Conservation (phyloP, 2,329 filamentous ascomycete species). For the Botryosphaeria agaves region DNA sequence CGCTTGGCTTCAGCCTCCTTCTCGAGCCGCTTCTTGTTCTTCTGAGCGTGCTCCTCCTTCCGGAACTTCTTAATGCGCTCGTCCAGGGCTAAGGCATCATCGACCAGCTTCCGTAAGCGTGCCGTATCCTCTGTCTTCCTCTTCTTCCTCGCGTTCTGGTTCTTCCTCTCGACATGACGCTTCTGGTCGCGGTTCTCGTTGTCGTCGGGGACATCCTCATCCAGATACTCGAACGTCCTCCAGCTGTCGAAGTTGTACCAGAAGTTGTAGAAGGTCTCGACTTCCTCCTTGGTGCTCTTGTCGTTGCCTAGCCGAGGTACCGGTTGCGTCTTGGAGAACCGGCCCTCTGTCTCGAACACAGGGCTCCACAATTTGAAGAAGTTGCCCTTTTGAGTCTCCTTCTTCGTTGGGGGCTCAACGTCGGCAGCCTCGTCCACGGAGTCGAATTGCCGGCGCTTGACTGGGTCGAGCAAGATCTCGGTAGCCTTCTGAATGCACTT, state of each 20-base stretch:
- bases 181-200: slow-evolving; percentile 99
- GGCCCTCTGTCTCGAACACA: slow-evolving; percentile 79
- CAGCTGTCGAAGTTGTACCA: slow-evolving; percentile 99
- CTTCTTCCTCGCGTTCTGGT: slow-evolving; percentile 94
- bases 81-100: slow-evolving; percentile 68
- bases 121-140: slow-evolving; percentile 97
- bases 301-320: slow-evolving; percentile 76
- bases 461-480: slow-evolving; percentile 80
- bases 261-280: slow-evolving; percentile 97
- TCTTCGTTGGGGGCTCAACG: slow-evolving; percentile 83
- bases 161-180: slow-evolving; percentile 96
- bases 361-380: slow-evolving; percentile 90
- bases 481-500: slow-evolving; percentile 99
- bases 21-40: slow-evolving; percentile 88
- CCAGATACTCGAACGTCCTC: slow-evolving; percentile 93
- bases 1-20: slow-evolving; percentile 85
- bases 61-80: slow-evolving; percentile 97
- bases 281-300: slow-evolving; percentile 71
- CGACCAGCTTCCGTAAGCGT: slow-evolving; percentile 76
- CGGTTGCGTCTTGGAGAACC: slow-evolving; percentile 82
- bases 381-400: slow-evolving; percentile 68
- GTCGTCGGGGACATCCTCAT: slow-evolving; percentile 97
- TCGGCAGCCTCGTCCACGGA: slow-evolving; percentile 91
- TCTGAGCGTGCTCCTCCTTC: slow-evolving; percentile 76
- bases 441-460: slow-evolving; percentile 88